Evolutionary conservation across 495 filamentous ascomycete genomes (phyloP), one percentile per base, ranked within the genome.

Genomic region (Platismatia glauca): DNA sequence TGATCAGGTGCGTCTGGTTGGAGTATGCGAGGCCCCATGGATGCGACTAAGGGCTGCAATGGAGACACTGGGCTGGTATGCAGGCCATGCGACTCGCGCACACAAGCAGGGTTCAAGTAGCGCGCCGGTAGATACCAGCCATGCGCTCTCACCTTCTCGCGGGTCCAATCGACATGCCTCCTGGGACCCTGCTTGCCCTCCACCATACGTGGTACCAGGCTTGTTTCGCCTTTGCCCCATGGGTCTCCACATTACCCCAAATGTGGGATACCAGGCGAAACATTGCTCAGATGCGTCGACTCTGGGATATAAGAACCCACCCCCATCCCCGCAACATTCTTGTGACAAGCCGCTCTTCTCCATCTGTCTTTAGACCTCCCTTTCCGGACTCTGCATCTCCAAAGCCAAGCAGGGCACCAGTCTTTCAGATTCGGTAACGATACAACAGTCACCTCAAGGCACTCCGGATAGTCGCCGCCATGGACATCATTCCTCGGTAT

Each of bases 401-500:
- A 59, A 55, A 34, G 62, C 43, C 50, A 64, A 64, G 61, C 52
- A 53, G 33, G 41, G 38, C 34, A 43, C 33, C 34, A 43, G 41
- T 53, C 46, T 34, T 53, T 41, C 41, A 20, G 31, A 24, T 31
- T 34, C 24, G 9, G 12, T 22, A 34, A 38, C 22, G 13, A 20
- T 20, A 2, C 39, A 38, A 12, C n/a, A 22, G 20, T n/a, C 6
- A 61, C 16, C 9, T 27, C 8, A 35, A 46, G 22, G 43, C 48
- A 33, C 59, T 44, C 31, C 33, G 20, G 46, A 37, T 44, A 37
- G 50, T 29, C 66, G 61, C 44, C 58, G 56, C 31, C 64, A 70
- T 70, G 68, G 68, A 70, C 57, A 53, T 59, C 35, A 81, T 85
- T 41, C 74, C 78, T 7, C 75, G 74, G 62, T 79, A 74, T 75